Evolutionary conservation across 768 basidiomycete species (phyloP).

Genomic region (Rhizopogon rudus): DNA sequence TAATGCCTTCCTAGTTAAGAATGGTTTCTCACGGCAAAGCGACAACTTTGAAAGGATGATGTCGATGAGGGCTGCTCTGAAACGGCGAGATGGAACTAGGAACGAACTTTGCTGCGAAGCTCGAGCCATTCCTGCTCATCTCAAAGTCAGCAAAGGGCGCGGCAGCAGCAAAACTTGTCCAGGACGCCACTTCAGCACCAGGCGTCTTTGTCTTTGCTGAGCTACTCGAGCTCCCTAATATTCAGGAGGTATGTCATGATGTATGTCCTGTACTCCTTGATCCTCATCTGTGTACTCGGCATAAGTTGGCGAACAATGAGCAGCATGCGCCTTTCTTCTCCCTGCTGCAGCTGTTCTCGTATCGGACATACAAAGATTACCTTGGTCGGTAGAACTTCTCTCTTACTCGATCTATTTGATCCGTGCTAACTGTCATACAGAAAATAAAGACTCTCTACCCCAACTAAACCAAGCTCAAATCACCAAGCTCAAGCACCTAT

Average conservation of each 20-base stretch:
- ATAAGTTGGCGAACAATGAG: constrained; percentile 62
- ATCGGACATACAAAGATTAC: constrained; percentile 84
- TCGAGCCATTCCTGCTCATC: constrained; percentile 90
- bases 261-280: not conserved
- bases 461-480: constrained; percentile 67
- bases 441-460: constrained; percentile 61
- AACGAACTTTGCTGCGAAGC: constrained; percentile 57
- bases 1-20: too few species aligned
- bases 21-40: too few species aligned
- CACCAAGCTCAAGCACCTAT: constrained; percentile 88
- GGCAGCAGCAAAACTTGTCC: constrained; percentile 83
- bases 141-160: constrained; percentile 91
- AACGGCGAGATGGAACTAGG: constrained; percentile 51
- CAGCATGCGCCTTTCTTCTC: constrained; percentile 57
- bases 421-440: constrained; percentile 31
- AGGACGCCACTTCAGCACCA: constrained; percentile 82
- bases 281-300: not conserved
- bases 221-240: constrained; percentile 74
- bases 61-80: not conserved
- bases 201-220: constrained; percentile 94
- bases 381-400: constrained; percentile 44
- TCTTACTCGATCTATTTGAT: not conserved
- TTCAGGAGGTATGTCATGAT: constrained; percentile 64
- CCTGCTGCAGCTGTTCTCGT: constrained; percentile 84
- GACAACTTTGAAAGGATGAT: too few species aligned